Percentiles rank a stretch among this genome's conserved stretches.
phyloP scores from a whole-genome alignment of 2,329 filamentous ascomycete genomes.

The Rhinocladiella mackenziei region DNA sequence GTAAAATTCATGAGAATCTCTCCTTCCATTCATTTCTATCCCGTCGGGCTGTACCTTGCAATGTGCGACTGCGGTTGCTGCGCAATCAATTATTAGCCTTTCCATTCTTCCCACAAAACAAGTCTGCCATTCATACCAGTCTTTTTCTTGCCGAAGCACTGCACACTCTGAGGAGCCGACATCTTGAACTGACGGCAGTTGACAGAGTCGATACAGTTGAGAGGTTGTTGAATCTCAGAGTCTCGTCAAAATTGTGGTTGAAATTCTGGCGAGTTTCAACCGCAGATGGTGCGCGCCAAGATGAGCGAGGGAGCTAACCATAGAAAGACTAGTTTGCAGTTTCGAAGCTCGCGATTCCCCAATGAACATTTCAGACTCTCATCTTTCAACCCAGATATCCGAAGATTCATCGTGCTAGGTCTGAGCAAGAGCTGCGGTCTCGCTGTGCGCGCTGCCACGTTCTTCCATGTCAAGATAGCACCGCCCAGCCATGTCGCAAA shows the following conservation, averaged over 20 bases:
- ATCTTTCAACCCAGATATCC: too few species aligned
- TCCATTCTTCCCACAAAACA: constrained; percentile 1
- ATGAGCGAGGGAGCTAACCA: too few species aligned
- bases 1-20: constrained; percentile 31
- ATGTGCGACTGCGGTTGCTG: constrained; percentile 82
- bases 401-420: too few species aligned
- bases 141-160: constrained; percentile 99
- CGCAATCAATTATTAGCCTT: constrained; percentile 35
- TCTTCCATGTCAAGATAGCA: constrained; percentile 18
- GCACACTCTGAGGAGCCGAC: constrained; percentile 75
- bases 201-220: constrained; percentile 23
- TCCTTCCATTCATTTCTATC: constrained; percentile 2
- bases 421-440: too few species aligned
- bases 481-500: constrained; percentile 41
- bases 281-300: too few species aligned
- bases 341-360: too few species aligned
- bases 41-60: constrained; percentile 65
- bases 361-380: too few species aligned
- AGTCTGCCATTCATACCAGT: constrained; percentile 47
- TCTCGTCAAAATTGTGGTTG: too few species aligned
- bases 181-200: constrained; percentile 51
- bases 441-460: not conserved
- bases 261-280: too few species aligned
- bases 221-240: constrained; percentile 1
- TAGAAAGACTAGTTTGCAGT: too few species aligned